Conservation (phyloP, 2,329 filamentous ascomycete species). For the Rhexocercosporidium sp. region DNA sequence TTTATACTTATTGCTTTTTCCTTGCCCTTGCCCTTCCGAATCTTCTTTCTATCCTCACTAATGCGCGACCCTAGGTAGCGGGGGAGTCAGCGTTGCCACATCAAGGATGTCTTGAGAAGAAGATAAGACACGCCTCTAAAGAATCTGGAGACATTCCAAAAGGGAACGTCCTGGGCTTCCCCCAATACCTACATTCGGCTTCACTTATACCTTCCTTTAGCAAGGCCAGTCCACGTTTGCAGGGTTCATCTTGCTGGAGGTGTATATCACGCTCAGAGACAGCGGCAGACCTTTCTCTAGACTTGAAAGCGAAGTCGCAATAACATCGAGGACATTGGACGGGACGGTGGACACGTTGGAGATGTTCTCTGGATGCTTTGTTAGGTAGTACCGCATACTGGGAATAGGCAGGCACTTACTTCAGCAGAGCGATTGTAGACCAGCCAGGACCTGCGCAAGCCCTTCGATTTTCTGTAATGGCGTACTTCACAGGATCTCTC, state of each 20-base stretch:
- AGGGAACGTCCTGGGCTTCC: too few species aligned
- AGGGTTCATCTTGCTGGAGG: neutral
- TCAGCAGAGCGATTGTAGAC: neutral
- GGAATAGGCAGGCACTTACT: neutral
- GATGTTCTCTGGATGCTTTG: conserved; percentile 15
- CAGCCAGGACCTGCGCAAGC: neutral
- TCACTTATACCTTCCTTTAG: neutral
- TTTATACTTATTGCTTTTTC: neutral
- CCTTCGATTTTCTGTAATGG: too few species aligned
- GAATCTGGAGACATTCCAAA: too few species aligned
- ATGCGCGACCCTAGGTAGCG: too few species aligned
- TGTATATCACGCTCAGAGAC: neutral
- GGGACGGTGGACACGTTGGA: conserved; percentile 15
- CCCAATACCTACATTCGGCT: too few species aligned
- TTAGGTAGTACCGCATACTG: neutral
- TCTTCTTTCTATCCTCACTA: neutral
- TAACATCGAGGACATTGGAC: conserved; percentile 20
- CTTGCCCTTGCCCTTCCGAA: neutral
- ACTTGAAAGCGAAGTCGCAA: neutral
- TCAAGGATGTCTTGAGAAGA: too few species aligned
- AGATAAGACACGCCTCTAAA: too few species aligned
- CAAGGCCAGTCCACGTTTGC: neutral
- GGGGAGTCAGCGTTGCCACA: too few species aligned
- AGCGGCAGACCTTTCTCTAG: neutral
- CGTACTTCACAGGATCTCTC: neutral